Evolutionary conservation across 176 grass and related monocot species (phyloP).

Genomic region (Triticum monococcum): DNA sequence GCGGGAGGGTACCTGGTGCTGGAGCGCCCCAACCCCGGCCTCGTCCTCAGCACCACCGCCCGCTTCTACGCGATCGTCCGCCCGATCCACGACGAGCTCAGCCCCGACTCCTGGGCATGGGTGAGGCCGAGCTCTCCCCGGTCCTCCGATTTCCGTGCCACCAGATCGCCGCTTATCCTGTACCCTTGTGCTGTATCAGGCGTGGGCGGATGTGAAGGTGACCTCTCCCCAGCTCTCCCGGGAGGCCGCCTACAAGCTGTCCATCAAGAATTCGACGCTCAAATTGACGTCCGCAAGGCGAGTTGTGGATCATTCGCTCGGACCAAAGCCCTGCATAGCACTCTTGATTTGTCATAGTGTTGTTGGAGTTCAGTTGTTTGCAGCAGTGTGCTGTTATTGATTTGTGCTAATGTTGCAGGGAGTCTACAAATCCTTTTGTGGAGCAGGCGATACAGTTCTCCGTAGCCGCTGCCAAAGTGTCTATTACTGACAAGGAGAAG

Average conservation of each 20-base stretch:
- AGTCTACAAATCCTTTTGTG: slow-evolving; percentile 75
- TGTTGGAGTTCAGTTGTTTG: neutral
- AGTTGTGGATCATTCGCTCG: neutral
- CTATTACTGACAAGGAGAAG: slow-evolving; percentile 48
- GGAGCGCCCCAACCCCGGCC: slow-evolving; percentile 80
- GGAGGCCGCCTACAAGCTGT: slow-evolving; percentile 76
- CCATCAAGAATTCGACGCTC: slow-evolving; percentile 63
- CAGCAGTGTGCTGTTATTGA: slow-evolving; percentile 2
- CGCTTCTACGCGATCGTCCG: slow-evolving; percentile 83
- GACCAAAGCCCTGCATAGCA: neutral
- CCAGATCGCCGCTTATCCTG: neutral
- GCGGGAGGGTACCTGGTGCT: slow-evolving; percentile 87
- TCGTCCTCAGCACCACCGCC: slow-evolving; percentile 86
- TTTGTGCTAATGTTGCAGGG: slow-evolving; percentile 32
- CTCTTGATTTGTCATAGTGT: neutral
- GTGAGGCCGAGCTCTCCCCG: slow-evolving; percentile 24
- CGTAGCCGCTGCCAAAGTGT: slow-evolving; percentile 59
- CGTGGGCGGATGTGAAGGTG: slow-evolving; percentile 88
- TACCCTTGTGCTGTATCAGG: slow-evolving; percentile 35
- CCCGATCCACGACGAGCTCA: slow-evolving; percentile 60
- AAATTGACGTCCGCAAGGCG: slow-evolving; percentile 71
- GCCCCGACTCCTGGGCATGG: slow-evolving; percentile 73
- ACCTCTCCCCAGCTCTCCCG: slow-evolving; percentile 81
- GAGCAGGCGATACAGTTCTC: slow-evolving; percentile 91
- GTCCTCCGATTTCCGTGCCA: neutral